Conservation (phyloP, 768 basidiomycete species). For the Tricholoma sp. region DNA sequence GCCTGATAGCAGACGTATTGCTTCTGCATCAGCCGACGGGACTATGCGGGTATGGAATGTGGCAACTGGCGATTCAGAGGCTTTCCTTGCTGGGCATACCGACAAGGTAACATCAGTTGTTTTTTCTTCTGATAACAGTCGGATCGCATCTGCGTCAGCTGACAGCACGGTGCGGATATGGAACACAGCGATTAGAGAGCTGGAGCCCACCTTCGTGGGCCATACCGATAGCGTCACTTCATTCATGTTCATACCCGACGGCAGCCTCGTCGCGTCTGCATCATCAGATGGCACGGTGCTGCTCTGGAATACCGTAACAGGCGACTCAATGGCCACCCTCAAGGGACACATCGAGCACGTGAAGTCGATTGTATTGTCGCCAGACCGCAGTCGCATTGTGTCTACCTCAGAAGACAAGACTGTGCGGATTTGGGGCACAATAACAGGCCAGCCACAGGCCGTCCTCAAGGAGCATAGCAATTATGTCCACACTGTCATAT, state of each 20-base stretch:
- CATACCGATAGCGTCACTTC: too few species aligned
- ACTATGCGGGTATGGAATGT: slow-evolving; percentile 10
- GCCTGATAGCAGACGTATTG: background rate
- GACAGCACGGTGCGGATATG: slow-evolving; percentile 18
- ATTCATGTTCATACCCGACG: too few species aligned
- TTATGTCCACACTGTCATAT: slow-evolving; percentile 16
- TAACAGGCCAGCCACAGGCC: background rate
- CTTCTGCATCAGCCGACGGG: slow-evolving; percentile 8
- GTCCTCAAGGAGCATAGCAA: slow-evolving; percentile 11
- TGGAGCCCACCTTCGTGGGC: background rate
- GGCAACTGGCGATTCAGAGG: background rate
- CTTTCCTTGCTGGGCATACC: slow-evolving; percentile 10
- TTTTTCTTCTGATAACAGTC: slow-evolving; percentile 22
- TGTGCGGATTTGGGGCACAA: slow-evolving; percentile 23
- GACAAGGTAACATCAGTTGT: slow-evolving; percentile 17
- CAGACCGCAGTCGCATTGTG: slow-evolving; percentile 20
- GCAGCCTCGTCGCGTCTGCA: too few species aligned
- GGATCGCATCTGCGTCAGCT: slow-evolving; percentile 15
- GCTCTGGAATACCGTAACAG: background rate
- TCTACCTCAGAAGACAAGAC: slow-evolving; percentile 23
- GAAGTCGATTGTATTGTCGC: slow-evolving; percentile 19
- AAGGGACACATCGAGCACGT: slow-evolving; percentile 7
- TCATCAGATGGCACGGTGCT: too few species aligned
- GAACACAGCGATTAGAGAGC: slow-evolving; percentile 10
- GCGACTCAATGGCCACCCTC: background rate